Evolutionary conservation across 257 asterid genomes (phyloP), one percentile per base, ranked within the genome.

Genomic region (Anisodus tanguticus): DNA sequence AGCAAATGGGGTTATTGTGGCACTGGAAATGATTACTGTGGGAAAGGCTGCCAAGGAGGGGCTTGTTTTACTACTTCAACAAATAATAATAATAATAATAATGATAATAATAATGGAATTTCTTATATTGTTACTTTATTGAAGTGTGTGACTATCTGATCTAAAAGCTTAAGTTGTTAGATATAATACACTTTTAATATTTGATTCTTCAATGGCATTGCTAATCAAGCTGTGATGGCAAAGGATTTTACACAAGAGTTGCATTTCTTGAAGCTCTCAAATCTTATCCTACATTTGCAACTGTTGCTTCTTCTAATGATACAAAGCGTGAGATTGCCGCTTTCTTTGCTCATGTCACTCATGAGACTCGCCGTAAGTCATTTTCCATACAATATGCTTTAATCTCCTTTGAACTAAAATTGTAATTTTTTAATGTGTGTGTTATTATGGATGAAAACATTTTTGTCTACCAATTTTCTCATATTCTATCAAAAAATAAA

Each of bases 271-370:
- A 82, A 4, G 93, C 94, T 3, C 43, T 79, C 16, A 80, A 87
- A 1, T 85, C 89, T 1, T 90, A 84, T 81, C 67, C 88, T 6
- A 74, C 57, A 7, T 91, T 91, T 37, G 94, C 93, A n/a, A 88
- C 87, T 2, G 68, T 66, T 31, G 35, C 2, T 31, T 83, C 93
- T 5, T 47, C 4, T 17, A 86, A 83, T 53, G 92, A 88, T 64
- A 49, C 89, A n/a, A 88, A 74, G 78, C 84, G 91, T 0, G 94
- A 91, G 64, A 91, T 91, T 54, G 93, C 93, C 4, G 93, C 94
- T 17, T 88, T 90, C 70, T 91, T 91, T 39, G 94, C 94, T 1
- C 94, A 91, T 54, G 90, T 88, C 53, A 85, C 92, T 2, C 94
- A 88, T 81, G 91, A 90, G 68, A 90, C 94, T 68, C 91, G 90